Evolutionary conservation across 1,284 basidiomycete genomes (phyloP).

Genomic region (Ceratobasidium sp.): DNA sequence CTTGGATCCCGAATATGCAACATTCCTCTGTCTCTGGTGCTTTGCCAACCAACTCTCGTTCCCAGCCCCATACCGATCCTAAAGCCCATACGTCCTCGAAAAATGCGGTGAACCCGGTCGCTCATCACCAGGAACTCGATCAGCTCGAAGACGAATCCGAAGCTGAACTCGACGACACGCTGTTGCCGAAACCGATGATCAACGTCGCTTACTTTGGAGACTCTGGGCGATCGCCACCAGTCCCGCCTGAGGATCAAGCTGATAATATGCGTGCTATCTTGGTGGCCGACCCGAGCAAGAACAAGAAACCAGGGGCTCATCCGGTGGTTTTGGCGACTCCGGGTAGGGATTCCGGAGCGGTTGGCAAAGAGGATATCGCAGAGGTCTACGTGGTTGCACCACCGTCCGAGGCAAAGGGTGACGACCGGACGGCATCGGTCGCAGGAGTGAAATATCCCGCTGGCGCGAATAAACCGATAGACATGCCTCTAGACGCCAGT

Average conservation of each 20-base stretch:
- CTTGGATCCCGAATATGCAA: too few relatives aligned
- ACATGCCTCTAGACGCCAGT: slow-evolving; percentile 19
- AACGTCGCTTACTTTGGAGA: slow-evolving; percentile 41
- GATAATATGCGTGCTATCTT: not conserved
- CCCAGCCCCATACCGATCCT: too few relatives aligned
- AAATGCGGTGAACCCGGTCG: not conserved
- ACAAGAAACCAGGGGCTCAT: not conserved
- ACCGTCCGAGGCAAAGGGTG: not conserved
- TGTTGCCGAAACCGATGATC: slow-evolving; percentile 24
- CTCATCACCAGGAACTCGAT: not conserved
- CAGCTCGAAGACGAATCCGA: not conserved
- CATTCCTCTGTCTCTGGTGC: too few relatives aligned
- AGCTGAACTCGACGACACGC: not conserved
- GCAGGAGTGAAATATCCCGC: too few relatives aligned
- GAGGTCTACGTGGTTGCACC: not conserved
- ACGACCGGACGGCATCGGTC: not conserved
- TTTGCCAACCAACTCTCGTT: too few relatives aligned
- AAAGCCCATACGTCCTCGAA: too few relatives aligned
- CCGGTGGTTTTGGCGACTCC: not conserved
- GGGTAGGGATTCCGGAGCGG: too few relatives aligned
- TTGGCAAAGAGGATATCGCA: not conserved
- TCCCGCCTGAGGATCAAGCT: slow-evolving; percentile 35
- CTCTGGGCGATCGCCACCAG: slow-evolving; percentile 30
- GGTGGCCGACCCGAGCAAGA: not conserved
- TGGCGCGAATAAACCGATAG: not conserved